Conservation (phyloP, 192 early-diverging fungal genomes). For the Umbelopsis ramanniana region DNA sequence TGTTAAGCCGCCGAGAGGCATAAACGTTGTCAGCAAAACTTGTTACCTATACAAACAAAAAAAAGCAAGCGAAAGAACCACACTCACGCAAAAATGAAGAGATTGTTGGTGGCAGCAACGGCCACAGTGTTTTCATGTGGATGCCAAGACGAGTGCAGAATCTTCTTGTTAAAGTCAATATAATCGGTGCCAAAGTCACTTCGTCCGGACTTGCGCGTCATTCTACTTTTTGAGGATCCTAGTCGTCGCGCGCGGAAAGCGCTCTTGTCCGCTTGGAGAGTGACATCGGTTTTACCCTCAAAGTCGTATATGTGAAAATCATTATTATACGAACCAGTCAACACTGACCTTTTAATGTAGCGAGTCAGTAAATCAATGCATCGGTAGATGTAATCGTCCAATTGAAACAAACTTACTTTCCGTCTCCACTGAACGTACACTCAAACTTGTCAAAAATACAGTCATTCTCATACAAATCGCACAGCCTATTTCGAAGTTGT, state of each 20-base stretch:
- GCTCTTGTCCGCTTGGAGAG: constrained; percentile 96
- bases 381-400: too few species aligned
- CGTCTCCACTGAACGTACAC: constrained; percentile 95
- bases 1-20: neutral
- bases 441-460: constrained; percentile 99
- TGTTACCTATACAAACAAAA: too few species aligned
- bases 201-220: constrained; percentile 39
- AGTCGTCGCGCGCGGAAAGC: constrained; percentile 96
- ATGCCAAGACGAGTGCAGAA: constrained; percentile 98
- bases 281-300: constrained; percentile 77
- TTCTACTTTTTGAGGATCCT: constrained; percentile 81
- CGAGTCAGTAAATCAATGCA: neutral
- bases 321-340: constrained; percentile 99
- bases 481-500: constrained; percentile 91
- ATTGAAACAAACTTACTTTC: constrained; percentile 76
- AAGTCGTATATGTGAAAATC: constrained; percentile 96
- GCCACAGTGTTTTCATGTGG: constrained; percentile 97
- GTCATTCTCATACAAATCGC: constrained; percentile 99
- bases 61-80: neutral
- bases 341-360: constrained; percentile 63
- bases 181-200: constrained; percentile 59
- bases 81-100: constrained; percentile 88
- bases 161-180: constrained; percentile 96
- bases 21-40: neutral
- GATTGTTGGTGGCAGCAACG: constrained; percentile 98